phyloP scores from a whole-genome alignment of 495 filamentous ascomycete genomes.

The Podospora fimiseda region DNA sequence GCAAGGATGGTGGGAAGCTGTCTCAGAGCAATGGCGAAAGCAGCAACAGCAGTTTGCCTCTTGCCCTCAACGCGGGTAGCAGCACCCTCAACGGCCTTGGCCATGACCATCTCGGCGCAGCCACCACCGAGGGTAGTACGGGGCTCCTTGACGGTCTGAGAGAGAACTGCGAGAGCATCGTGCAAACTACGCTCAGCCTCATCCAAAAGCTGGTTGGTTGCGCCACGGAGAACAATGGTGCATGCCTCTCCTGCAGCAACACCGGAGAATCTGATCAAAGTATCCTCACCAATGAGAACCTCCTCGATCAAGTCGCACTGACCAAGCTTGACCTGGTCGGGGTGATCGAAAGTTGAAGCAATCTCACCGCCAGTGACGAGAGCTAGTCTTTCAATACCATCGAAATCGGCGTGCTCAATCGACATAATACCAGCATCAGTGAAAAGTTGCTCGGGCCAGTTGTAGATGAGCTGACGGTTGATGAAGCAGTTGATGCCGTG shows the following conservation, averaged over 20 bases:
- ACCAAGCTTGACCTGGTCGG: constrained; percentile 91
- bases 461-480: constrained; percentile 98
- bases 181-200: constrained; percentile 95
- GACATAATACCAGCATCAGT: constrained; percentile 96
- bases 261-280: constrained; percentile 92
- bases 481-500: constrained; percentile 99
- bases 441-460: constrained; percentile 99
- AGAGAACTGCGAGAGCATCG: constrained; percentile 93
- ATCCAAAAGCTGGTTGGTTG: constrained; percentile 92
- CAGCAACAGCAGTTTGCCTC: constrained; percentile 87
- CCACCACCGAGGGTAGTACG: constrained; percentile 91
- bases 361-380: constrained; percentile 97
- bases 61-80: constrained; percentile 93
- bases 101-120: constrained; percentile 98
- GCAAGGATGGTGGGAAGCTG: constrained; percentile 95
- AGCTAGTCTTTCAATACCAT: constrained; percentile 91
- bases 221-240: constrained; percentile 93
- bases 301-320: constrained; percentile 95
- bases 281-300: constrained; percentile 96
- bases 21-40: constrained; percentile 80
- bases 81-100: constrained; percentile 91
- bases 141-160: constrained; percentile 92
- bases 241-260: constrained; percentile 92
- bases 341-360: constrained; percentile 95
- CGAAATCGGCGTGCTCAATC: constrained; percentile 98